Evolutionary conservation across 805 yeast species (phyloP).

Genomic region (Starmera amethionina): DNA sequence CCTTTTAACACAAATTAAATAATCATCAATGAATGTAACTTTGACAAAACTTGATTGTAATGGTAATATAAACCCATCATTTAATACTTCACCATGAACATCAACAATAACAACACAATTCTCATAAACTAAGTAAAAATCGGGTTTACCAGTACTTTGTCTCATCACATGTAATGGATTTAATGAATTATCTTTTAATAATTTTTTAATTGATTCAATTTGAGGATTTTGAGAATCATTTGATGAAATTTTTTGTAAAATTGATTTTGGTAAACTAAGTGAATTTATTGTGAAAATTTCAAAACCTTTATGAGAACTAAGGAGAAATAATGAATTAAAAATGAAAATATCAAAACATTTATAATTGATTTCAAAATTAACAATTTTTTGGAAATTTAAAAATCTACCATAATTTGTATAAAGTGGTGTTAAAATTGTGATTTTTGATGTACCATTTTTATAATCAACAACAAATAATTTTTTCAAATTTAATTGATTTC

Average conservation of each 20-base stretch:
- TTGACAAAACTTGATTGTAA: constrained; percentile 31
- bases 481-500: constrained; percentile 53
- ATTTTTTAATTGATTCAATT: constrained; percentile 30
- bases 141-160: constrained; percentile 41
- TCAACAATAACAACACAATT: constrained; percentile 61
- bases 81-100: constrained; percentile 42
- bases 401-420: constrained; percentile 39
- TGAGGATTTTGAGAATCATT: constrained; percentile 16
- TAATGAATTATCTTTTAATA: constrained; percentile 25
- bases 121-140: constrained; percentile 56
- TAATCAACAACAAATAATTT: constrained; percentile 36
- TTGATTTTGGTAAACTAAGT: constrained; percentile 40
- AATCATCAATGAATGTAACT: constrained; percentile 33
- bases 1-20: constrained; percentile 45
- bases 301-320: constrained; percentile 59
- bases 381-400: constrained; percentile 32
- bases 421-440: constrained; percentile 42
- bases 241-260: constrained; percentile 36
- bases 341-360: constrained; percentile 54
- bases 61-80: constrained; percentile 28
- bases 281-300: constrained; percentile 54
- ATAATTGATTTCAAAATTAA: constrained; percentile 39
- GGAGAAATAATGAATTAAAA: constrained; percentile 56
- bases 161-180: constrained; percentile 51
- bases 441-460: constrained; percentile 37